These are phyloP conservation scores for Diatrype stigma DNA, from an alignment of 2,329 filamentous ascomycete species.

Conservation along the genomic window DNA sequence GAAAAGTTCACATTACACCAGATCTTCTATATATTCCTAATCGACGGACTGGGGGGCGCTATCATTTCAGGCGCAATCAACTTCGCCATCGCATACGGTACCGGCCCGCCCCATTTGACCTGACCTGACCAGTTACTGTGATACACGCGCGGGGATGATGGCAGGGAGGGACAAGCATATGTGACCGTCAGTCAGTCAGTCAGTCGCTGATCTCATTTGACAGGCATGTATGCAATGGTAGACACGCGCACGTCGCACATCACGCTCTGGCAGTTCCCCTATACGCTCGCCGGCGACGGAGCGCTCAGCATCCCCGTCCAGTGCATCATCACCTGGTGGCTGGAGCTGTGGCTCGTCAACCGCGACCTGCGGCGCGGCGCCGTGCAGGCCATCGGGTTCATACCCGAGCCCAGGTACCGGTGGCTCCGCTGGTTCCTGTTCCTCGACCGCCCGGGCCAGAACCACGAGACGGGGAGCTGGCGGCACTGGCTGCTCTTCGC, in stretches of 20 bases:
- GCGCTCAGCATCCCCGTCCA: conserved; percentile 49
- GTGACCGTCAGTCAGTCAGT: too few species aligned
- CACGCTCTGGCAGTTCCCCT: conserved; percentile 45
- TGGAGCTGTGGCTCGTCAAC: conserved; percentile 44
- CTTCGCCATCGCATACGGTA: conserved; percentile 49
- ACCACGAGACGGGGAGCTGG: conserved; percentile 21
- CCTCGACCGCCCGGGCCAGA: conserved; percentile 29
- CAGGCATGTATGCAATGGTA: conserved; percentile 44
- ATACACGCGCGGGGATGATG: too few species aligned
- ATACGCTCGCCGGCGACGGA: conserved; percentile 47
- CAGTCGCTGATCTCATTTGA: conserved; percentile 5
- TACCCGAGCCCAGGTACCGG: conserved; percentile 29
- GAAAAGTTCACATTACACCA: conserved; percentile 38
- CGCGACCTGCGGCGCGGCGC: conserved; percentile 40
- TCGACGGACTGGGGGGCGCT: conserved; percentile 44
- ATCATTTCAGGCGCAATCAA: conserved; percentile 47
- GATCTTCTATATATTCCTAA: conserved; percentile 43
- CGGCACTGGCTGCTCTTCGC: conserved; percentile 31
- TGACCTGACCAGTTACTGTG: too few species aligned
- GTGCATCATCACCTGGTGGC: conserved; percentile 47
- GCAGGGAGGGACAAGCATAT: too few species aligned
- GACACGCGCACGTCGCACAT: conserved; percentile 34
- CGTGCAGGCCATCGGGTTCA: conserved; percentile 44
- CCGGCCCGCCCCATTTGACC: conserved; percentile 7
- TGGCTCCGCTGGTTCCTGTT: conserved; percentile 42